Conservation (phyloP, 805 yeast species). For the Dipodascus geniculatus region DNA sequence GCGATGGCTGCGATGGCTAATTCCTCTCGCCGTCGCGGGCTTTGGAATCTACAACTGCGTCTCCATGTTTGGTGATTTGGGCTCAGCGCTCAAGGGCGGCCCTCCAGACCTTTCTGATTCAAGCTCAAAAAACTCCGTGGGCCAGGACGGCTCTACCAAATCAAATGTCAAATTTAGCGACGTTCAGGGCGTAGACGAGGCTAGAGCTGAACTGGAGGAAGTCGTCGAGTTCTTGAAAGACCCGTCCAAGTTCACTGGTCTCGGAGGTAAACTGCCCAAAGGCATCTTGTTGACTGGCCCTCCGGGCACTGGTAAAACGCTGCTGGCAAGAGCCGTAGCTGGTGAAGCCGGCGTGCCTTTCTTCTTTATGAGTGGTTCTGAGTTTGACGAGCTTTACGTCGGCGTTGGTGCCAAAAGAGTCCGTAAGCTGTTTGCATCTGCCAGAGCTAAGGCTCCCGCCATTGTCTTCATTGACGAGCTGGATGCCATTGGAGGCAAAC, state of each 20-base stretch:
- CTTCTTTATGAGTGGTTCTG: constrained; percentile 97
- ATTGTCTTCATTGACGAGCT: constrained; percentile 94
- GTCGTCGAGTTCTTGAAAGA: constrained; percentile 96
- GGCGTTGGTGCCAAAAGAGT: constrained; percentile 99
- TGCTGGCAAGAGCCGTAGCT: constrained; percentile 94
- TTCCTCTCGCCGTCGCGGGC: constrained; percentile 67
- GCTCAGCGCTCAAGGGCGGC: constrained; percentile 56
- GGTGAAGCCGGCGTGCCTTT: constrained; percentile 99
- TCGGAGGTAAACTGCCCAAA: constrained; percentile 95
- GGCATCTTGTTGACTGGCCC: constrained; percentile 97
- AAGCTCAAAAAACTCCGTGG: constrained; percentile 49
- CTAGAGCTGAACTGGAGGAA: constrained; percentile 93
- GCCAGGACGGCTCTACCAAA: constrained; percentile 68
- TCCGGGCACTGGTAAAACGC: constrained; percentile 97
- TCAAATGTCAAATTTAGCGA: constrained; percentile 83
- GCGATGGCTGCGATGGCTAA: constrained; percentile 80
- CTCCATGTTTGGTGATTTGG: constrained; percentile 62
- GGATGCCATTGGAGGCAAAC: constrained; percentile 97
- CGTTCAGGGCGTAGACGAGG: constrained; percentile 97
- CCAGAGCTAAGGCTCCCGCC: constrained; percentile 92
- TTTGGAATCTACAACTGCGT: constrained; percentile 75
- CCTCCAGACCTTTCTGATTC: constrained; percentile 22
- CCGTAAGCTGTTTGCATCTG: constrained; percentile 85
- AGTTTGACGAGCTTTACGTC: constrained; percentile 93
- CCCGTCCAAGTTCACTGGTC: constrained; percentile 89